Evolutionary conservation across 495 filamentous ascomycete genomes (phyloP), one percentile per base, ranked within the genome.

Genomic region (Massariosphaeria phaeospora): DNA sequence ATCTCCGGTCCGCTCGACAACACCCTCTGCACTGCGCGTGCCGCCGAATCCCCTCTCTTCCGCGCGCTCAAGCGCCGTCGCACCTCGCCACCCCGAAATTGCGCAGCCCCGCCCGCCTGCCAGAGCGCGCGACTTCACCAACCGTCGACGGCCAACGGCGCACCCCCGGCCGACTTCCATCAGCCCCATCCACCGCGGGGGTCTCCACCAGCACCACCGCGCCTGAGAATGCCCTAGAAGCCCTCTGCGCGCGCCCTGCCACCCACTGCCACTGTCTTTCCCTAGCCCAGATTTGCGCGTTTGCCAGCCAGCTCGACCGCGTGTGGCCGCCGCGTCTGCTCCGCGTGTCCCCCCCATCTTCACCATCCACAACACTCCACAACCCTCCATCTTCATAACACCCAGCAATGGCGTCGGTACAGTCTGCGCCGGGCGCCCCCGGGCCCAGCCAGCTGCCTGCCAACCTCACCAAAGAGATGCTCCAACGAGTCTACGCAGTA

Each of bases 331-430:
- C 56, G 31, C 42, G 44, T 29, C 20, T 41, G 33, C 30, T n/a
- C n/a, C n/a, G n/a, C n/a, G n/a, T n/a, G n/a, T n/a, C n/a, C n/a
- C n/a, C n/a, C n/a, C n/a, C 31, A 13, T 18, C 13, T 15, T 33
- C 34, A 21, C 43, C 25, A 47, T 31, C 34, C 27, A 38, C 30
- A 46, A 20, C 33, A n/a, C 36, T 1, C 29, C 8, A 42, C 38
- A 23, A 30, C 27, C 39, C 35, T 26, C 42, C 23, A 21, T 29
- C 25, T n/a, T 25, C 3, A 2, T 9, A 31, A 64, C 26, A n/a
- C n/a, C n/a, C n/a, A n/a, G n/a, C n/a, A 52, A 94, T 94, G 88
- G 81, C 88, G 66, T 89, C 86, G 31, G 79, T 87, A 61, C 86
- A 91, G 72, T 29, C 62, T 8, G 49, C 54, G 21, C 58, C 53